Conservation (phyloP, 495 filamentous ascomycete species). For the Penicillium canariense region DNA sequence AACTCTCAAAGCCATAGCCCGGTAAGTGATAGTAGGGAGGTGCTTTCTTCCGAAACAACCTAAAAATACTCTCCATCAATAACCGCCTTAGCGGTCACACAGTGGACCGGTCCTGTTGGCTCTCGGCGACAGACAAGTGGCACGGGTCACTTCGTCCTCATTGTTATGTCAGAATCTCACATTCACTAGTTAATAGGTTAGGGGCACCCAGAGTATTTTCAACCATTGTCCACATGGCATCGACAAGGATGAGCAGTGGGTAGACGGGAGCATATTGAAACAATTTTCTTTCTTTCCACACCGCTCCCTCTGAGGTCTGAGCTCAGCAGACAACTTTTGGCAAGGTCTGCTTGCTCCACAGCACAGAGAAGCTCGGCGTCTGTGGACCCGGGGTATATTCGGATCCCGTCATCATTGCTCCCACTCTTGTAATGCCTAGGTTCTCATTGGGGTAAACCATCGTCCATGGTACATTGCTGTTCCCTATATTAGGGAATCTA, state of each 20-base stretch:
- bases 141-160: slow-evolving; percentile 6
- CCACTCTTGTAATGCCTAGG: not conserved
- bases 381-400: slow-evolving; percentile 1
- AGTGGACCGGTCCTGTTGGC: not conserved
- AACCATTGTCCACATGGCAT: slow-evolving; percentile 9
- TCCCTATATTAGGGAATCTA: not conserved
- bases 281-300: not conserved
- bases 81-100: slow-evolving; percentile 7
- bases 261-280: too few species aligned
- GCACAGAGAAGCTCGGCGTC: not conserved
- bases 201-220: not conserved
- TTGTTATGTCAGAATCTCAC: slow-evolving; percentile 8
- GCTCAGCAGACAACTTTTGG: not conserved
- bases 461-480: not conserved
- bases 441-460: not conserved
- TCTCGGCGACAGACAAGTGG: slow-evolving; percentile 2
- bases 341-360: not conserved
- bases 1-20: not conserved
- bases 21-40: too few species aligned
- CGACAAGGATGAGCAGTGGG: slow-evolving; percentile 5
- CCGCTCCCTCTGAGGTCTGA: not conserved
- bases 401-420: not conserved
- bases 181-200: slow-evolving; percentile 7
- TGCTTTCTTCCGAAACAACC: not conserved
- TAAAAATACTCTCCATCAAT: slow-evolving; percentile 12